phyloP scores from a whole-genome alignment of 805 yeast genomes.

The Candida sakaeoensis region DNA sequence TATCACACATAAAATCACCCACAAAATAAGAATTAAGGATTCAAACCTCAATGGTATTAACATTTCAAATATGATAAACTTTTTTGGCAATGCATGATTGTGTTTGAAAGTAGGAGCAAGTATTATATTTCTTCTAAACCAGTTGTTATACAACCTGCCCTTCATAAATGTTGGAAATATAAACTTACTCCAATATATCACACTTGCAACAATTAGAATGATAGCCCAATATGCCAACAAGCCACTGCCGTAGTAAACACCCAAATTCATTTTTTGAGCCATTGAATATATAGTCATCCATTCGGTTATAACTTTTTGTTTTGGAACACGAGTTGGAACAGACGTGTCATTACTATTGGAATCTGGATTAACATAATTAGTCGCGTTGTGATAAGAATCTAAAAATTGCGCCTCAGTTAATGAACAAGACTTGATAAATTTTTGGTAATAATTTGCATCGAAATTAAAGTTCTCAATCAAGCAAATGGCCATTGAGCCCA shows the following conservation, averaged over 20 bases:
- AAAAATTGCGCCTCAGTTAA: slow-evolving; percentile 26
- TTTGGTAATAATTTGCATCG: slow-evolving; percentile 15
- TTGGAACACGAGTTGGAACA: slow-evolving; percentile 1
- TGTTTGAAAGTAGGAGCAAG: slow-evolving; percentile 17
- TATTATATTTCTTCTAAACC: slow-evolving; percentile 16
- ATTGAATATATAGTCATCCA: not conserved
- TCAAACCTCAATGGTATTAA: slow-evolving; percentile 53
- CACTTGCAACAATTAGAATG: slow-evolving; percentile 31
- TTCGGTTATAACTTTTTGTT: not conserved
- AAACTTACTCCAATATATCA: slow-evolving; percentile 20
- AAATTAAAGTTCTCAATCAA: slow-evolving; percentile 14
- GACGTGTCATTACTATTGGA: not conserved
- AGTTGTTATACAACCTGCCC: slow-evolving; percentile 13
- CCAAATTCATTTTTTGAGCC: slow-evolving; percentile 15
- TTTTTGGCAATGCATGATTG: slow-evolving; percentile 12
- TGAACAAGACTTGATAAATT: slow-evolving; percentile 17
- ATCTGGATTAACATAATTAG: slow-evolving; percentile 24
- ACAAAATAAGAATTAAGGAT: slow-evolving; percentile 36
- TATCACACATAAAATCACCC: slow-evolving; percentile 30
- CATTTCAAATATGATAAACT: slow-evolving; percentile 8
- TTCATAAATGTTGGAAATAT: slow-evolving; percentile 20
- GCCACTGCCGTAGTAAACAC: slow-evolving; percentile 30
- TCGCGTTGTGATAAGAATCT: slow-evolving; percentile 39
- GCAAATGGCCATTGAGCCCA: slow-evolving; percentile 38
- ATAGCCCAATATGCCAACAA: slow-evolving; percentile 37